A percentile compares a stretch with the other conserved stretches of the same genome.
Conservation (phyloP, 2,329 filamentous ascomycete species). For the Penicillium sp. region DNA sequence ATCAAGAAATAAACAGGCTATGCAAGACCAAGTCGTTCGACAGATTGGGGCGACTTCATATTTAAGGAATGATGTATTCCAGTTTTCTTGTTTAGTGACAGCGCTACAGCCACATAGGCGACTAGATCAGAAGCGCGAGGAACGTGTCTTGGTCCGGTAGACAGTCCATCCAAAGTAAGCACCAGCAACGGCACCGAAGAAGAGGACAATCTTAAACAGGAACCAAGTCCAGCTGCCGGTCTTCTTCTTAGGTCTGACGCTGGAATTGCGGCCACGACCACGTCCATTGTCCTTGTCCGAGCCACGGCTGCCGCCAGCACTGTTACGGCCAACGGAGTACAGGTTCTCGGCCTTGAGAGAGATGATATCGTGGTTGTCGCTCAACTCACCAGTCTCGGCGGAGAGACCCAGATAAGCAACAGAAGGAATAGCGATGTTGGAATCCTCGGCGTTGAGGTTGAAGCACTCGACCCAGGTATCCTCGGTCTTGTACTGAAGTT, state of each 20-base stretch:
- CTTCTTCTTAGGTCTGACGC: constrained; percentile 22
- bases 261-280: constrained; percentile 25
- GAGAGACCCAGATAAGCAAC: constrained; percentile 65
- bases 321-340: constrained; percentile 55
- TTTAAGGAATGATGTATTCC: neutral
- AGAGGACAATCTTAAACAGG: constrained; percentile 79
- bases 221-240: constrained; percentile 65
- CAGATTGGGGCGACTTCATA: constrained; percentile 12
- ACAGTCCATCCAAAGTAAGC: constrained; percentile 83
- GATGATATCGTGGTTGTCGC: constrained; percentile 97
- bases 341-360: constrained; percentile 83
- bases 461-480: constrained; percentile 91
- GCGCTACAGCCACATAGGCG: neutral
- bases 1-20: constrained; percentile 19
- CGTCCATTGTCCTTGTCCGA: constrained; percentile 27
- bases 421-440: constrained; percentile 74
- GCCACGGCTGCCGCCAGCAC: constrained; percentile 34
- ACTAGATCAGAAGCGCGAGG: constrained; percentile 34
- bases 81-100: neutral
- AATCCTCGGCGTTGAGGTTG: constrained; percentile 60
- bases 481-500: constrained; percentile 91
- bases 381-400: constrained; percentile 87
- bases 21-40: constrained; percentile 22
- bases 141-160: constrained; percentile 66
- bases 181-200: constrained; percentile 68